Evolutionary conservation across 768 basidiomycete species (phyloP).

Genomic region (Mycena vulgaris): DNA sequence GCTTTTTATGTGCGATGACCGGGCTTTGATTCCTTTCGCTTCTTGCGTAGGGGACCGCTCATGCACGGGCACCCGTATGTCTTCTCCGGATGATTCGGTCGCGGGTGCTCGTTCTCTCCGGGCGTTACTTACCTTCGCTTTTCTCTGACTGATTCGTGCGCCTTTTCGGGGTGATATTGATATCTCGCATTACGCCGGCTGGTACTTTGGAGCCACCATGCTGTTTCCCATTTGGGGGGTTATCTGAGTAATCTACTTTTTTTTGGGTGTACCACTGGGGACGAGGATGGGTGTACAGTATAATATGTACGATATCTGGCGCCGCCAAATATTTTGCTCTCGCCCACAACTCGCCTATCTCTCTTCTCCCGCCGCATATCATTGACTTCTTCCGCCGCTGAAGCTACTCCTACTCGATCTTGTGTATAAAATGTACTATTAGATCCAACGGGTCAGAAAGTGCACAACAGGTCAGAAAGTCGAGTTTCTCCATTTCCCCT

Average conservation of each 20-base stretch:
- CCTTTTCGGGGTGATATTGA: not conserved
- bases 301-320: no score
- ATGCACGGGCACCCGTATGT: constrained; percentile 21
- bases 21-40: not conserved
- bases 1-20: not conserved
- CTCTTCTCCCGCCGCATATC: no score
- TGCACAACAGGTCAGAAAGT: no score
- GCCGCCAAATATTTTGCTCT: no score
- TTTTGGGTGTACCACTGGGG: not conserved
- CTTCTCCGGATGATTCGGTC: not conserved
- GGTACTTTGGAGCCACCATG: not conserved
- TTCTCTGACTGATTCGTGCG: not conserved
- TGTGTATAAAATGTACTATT: no score
- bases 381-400: no score
- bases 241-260: not conserved
- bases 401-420: no score
- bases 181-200: not conserved
- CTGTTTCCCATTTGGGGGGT: not conserved
- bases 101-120: not conserved
- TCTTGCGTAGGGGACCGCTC: not conserved
- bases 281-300: no score
- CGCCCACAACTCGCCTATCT: no score
- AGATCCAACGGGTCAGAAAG: no score
- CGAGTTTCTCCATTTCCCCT: no score
- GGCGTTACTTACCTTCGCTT: no score